A percentile compares a stretch with the other conserved stretches of the same genome.
These are phyloP conservation scores for Mycocentrospora acerina DNA, from an alignment of 2,329 filamentous ascomycete genomes.

Conservation along the genomic window DNA sequence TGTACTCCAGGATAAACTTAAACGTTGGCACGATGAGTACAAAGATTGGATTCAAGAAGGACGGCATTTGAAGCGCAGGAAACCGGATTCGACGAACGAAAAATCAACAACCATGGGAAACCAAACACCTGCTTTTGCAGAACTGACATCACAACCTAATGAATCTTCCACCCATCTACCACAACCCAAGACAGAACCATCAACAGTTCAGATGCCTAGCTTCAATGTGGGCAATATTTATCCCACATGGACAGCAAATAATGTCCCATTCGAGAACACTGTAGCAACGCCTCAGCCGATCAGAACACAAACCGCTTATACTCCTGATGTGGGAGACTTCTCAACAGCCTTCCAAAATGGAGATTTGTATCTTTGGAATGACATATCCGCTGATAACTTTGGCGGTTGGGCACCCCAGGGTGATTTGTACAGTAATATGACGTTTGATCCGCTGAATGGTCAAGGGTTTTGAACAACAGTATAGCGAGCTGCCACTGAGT, in stretches of 20 bases:
- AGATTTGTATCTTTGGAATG: constrained; percentile 42
- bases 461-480: constrained; percentile 14
- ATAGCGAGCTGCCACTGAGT: too few relatives aligned
- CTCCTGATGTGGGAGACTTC: constrained; percentile 36
- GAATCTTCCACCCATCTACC: not conserved
- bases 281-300: too few relatives aligned
- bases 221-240: constrained; percentile 16
- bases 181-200: not conserved
- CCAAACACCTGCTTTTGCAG: constrained; percentile 9
- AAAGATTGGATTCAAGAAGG: constrained; percentile 29
- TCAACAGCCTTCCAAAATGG: constrained; percentile 37
- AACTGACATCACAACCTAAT: not conserved
- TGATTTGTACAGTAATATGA: constrained; percentile 25
- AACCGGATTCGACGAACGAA: constrained; percentile 4
- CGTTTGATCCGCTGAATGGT: constrained; percentile 24
- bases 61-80: constrained; percentile 25
- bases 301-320: constrained; percentile 6
- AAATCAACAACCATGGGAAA: constrained; percentile 1
- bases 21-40: constrained; percentile 36
- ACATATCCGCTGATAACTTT: constrained; percentile 33
- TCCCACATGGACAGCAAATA: constrained; percentile 8
- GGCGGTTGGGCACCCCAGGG: constrained; percentile 35
- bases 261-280: constrained; percentile 4
- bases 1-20: constrained; percentile 32
- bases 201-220: constrained; percentile 2